Base-by-base conservation (phyloP, 1,284 basidiomycete species). In the Puccinia triticina region DNA sequence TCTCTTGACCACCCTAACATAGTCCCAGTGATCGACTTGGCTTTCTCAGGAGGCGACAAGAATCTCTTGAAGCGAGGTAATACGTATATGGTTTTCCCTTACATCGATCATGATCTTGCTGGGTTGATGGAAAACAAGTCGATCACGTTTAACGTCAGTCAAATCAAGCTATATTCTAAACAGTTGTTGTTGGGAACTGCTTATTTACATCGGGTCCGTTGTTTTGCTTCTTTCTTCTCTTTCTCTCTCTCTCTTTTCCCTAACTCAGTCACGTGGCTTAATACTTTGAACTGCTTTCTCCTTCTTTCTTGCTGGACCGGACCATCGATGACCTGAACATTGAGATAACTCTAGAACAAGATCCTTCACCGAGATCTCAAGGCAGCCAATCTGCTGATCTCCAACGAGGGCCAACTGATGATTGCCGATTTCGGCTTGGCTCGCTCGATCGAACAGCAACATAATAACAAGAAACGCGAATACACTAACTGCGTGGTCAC, bases 401-500 rank as follows among this genome's bases (percentile, higher is more conserved):
- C 92, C 81, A 96, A 97, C 86, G 88, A 89, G 2, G 95, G 95
- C 7, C 89, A 90, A 37, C 89, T 96, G 32, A 92, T 92, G 85
- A 96, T 99, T 84, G 97, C 96, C 16, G 96, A 99, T 87, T 98
- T 99, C 85, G 96, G 96, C 87, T 91, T 99, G 5, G 97, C 97
- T 0, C 91, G 97, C 21, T 86, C 87, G 29, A 87, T 88, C 75
- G 85, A 86, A 50, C 84, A 85, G 72, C 85, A 85, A 10, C 76
- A 79, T 32, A 69, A 61, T 67, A 64, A 48, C 85, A 85, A 48
- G 83, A 85, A 69, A 83, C 84, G 61, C 84, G 76, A 92, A 86
- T 98, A 98, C 87, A 99, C 97, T 0, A 96, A 96, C 85, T 97
- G 95, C 88, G 97, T 99, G 37, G 96, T 99, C n/a, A 99, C 96